Percentiles rank a stretch among this genome's conserved stretches.
These are phyloP conservation scores for Oleoguttula mirabilis DNA, from an alignment of 495 filamentous ascomycete species.

Conservation along the genomic window DNA sequence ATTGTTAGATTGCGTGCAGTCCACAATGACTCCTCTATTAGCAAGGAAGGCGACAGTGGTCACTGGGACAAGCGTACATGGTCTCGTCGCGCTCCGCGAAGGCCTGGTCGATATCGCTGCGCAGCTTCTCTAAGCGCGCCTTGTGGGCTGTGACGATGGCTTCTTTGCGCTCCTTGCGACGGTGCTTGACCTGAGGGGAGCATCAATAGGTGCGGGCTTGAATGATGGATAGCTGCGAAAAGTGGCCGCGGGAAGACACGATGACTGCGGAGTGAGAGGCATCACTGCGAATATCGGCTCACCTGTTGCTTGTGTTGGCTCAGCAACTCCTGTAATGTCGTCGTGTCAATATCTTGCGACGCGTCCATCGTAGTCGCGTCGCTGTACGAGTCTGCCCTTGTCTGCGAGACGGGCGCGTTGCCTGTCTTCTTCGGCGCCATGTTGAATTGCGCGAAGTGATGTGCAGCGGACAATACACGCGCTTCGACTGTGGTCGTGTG, in stretches of 20 bases:
- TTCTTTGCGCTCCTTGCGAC: constrained; percentile 1
- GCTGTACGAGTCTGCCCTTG: background rate
- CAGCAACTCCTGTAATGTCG: background rate
- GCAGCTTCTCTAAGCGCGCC: constrained; percentile 1
- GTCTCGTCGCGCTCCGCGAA: background rate
- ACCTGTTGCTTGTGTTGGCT: constrained; percentile 4
- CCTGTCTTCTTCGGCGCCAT: constrained; percentile 5
- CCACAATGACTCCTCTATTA: no score
- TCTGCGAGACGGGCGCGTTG: background rate
- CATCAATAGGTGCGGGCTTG: no score
- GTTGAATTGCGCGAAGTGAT: background rate
- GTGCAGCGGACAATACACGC: no score
- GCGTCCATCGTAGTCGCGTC: background rate
- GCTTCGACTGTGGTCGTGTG: no score
- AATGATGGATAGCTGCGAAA: no score
- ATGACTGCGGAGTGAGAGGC: no score
- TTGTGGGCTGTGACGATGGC: background rate
- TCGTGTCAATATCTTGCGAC: constrained; percentile 7
- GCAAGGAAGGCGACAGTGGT: no score
- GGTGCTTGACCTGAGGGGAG: constrained; percentile 4
- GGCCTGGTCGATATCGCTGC: background rate
- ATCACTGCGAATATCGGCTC: no score
- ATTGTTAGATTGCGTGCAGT: no score
- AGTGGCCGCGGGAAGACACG: no score
- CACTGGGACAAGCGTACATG: no score